Conservation (phyloP, 2,329 filamentous ascomycete genomes). For the Thelonectria discophora region DNA sequence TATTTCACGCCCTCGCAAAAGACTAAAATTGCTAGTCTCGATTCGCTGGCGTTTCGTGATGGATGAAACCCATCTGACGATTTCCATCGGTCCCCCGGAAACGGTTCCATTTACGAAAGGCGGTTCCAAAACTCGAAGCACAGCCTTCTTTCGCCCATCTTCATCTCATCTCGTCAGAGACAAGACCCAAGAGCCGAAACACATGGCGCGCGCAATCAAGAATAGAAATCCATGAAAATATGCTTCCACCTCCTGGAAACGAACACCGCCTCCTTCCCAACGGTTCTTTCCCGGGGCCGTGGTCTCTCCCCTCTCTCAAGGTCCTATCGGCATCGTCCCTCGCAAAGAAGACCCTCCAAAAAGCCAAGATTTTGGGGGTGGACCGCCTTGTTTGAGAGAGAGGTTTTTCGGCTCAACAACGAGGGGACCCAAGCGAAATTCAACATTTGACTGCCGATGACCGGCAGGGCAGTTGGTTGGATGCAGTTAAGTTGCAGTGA, state of each 20-base stretch:
- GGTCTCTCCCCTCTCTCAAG: neutral
- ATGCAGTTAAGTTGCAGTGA: too few relatives aligned
- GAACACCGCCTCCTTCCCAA: slow-evolving; percentile 19
- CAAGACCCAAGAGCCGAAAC: neutral
- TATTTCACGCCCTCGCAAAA: neutral
- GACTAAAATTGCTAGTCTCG: slow-evolving; percentile 12
- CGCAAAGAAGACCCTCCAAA: neutral
- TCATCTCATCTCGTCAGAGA: slow-evolving; percentile 20
- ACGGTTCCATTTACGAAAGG: neutral
- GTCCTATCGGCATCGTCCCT: slow-evolving; percentile 25
- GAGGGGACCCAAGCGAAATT: neutral
- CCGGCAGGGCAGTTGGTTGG: neutral
- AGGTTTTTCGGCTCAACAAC: slow-evolving; percentile 1
- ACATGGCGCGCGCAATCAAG: neutral
- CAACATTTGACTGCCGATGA: slow-evolving; percentile 1
- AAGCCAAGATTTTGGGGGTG: slow-evolving; percentile 9
- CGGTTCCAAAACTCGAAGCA: neutral
- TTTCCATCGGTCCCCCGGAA: neutral
- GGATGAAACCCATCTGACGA: slow-evolving; percentile 21
- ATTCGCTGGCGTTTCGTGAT: slow-evolving; percentile 21
- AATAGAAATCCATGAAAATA: slow-evolving; percentile 15
- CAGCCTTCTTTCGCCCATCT: slow-evolving; percentile 12
- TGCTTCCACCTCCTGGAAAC: slow-evolving; percentile 9
- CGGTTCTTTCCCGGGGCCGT: neutral
- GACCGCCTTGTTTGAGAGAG: slow-evolving; percentile 14